Evolutionary conservation across 2,329 filamentous ascomycete genomes (phyloP).

Genomic region (Colletotrichum sp.): DNA sequence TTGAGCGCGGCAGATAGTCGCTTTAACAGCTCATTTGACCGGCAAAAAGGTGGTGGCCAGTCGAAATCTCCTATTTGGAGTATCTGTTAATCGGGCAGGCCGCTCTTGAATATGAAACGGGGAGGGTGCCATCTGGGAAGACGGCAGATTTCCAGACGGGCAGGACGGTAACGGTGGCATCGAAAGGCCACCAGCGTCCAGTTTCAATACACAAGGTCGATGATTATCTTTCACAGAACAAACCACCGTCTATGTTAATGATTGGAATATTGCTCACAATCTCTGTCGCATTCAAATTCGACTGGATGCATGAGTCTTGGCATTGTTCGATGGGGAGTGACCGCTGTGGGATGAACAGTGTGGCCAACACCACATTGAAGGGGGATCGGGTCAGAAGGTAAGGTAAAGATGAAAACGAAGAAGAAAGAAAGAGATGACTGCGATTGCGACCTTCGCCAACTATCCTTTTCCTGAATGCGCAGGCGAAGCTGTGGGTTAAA

Average conservation of each 20-base stretch:
- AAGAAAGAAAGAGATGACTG: not conserved
- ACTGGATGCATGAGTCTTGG: not conserved
- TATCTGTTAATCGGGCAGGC: not conserved
- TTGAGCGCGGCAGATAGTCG: not conserved
- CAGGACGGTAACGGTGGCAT: not conserved
- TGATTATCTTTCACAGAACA: not conserved
- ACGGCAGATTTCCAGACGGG: not conserved
- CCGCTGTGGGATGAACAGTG: not conserved
- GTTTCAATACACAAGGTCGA: not conserved
- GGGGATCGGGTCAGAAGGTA: not conserved
- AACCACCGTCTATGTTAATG: not conserved
- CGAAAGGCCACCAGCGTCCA: not conserved
- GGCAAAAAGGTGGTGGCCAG: not conserved
- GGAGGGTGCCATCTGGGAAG: not conserved
- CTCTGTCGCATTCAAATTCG: not conserved
- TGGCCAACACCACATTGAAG: not conserved
- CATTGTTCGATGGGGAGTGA: not conserved
- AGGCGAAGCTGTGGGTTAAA: not conserved
- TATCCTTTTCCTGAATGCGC: not conserved
- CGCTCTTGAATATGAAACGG: not conserved
- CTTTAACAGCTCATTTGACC: not conserved
- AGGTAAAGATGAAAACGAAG: not conserved
- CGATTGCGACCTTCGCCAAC: not conserved
- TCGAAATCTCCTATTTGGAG: not conserved
- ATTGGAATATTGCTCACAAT: not conserved